These are phyloP conservation scores for Fusarium piperis DNA, from an alignment of 2,329 filamentous ascomycete species.

Conservation along the genomic window DNA sequence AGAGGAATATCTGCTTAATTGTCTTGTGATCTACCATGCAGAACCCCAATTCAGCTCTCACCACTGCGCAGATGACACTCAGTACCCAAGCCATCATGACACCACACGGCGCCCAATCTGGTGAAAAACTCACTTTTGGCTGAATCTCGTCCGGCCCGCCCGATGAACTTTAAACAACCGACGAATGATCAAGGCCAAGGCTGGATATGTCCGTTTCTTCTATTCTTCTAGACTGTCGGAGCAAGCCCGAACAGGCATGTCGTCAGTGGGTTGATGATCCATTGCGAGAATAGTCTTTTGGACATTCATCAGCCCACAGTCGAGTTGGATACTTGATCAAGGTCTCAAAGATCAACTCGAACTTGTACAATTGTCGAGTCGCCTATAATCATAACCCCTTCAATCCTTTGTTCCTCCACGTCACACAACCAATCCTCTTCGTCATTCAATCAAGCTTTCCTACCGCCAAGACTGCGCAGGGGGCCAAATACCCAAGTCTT, in stretches of 20 bases:
- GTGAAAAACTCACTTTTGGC: background rate
- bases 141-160: slow-evolving; percentile 12
- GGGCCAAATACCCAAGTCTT: slow-evolving; percentile 32
- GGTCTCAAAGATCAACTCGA: background rate
- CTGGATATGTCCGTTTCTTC: background rate
- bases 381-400: background rate
- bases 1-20: background rate
- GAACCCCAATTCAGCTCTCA: background rate
- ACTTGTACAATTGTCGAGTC: background rate
- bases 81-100: background rate
- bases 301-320: background rate
- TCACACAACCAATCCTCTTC: slow-evolving; percentile 13
- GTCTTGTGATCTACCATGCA: background rate
- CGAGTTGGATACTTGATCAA: background rate
- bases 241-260: background rate
- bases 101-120: background rate
- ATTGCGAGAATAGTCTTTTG: background rate
- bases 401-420: slow-evolving; percentile 4
- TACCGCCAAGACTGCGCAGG: slow-evolving; percentile 38
- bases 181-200: background rate
- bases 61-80: background rate
- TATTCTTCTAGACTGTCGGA: background rate
- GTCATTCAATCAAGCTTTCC: slow-evolving; percentile 33
- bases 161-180: background rate
- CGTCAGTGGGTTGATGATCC: background rate